Evolutionary conservation across 371 early-diverging fungal genomes (phyloP).

Genomic region (Rhizomucor pusillus): DNA sequence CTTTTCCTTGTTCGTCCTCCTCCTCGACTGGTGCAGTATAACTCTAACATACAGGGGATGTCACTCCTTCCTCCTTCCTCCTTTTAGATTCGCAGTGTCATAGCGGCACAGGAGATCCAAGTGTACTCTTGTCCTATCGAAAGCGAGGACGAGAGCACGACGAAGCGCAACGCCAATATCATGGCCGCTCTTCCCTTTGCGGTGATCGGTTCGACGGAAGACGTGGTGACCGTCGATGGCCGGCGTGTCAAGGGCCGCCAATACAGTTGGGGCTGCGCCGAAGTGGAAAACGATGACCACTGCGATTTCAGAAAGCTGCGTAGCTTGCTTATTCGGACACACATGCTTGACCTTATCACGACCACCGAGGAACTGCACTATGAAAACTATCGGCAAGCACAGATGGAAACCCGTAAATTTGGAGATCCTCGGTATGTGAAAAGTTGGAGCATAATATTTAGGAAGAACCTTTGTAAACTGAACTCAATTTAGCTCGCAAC

Average conservation of each 20-base stretch:
- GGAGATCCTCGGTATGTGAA: slow-evolving; percentile 65
- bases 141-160: slow-evolving; percentile 77
- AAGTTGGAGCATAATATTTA: background rate
- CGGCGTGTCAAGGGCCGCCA: slow-evolving; percentile 80
- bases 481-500: background rate
- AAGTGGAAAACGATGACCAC: slow-evolving; percentile 86
- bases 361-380: slow-evolving; percentile 89
- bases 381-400: slow-evolving; percentile 79
- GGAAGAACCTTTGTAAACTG: too few relatives aligned
- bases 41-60: too few relatives aligned
- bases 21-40: too few relatives aligned
- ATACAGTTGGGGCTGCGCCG: slow-evolving; percentile 92
- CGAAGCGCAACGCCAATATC: slow-evolving; percentile 74
- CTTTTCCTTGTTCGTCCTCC: too few relatives aligned
- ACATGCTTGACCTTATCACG: slow-evolving; percentile 89
- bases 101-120: slow-evolving; percentile 69
- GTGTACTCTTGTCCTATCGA: slow-evolving; percentile 77
- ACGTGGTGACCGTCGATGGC: slow-evolving; percentile 70
- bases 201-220: slow-evolving; percentile 85
- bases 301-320: slow-evolving; percentile 94
- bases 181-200: slow-evolving; percentile 93
- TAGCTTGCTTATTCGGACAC: slow-evolving; percentile 84
- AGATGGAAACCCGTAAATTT: slow-evolving; percentile 81
- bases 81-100: slow-evolving; percentile 66
- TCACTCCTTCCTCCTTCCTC: too few relatives aligned